Percentiles rank a stretch among this genome's conserved stretches.
Conservation (phyloP, 1,284 basidiomycete species). For the Trametes hirsuta region DNA sequence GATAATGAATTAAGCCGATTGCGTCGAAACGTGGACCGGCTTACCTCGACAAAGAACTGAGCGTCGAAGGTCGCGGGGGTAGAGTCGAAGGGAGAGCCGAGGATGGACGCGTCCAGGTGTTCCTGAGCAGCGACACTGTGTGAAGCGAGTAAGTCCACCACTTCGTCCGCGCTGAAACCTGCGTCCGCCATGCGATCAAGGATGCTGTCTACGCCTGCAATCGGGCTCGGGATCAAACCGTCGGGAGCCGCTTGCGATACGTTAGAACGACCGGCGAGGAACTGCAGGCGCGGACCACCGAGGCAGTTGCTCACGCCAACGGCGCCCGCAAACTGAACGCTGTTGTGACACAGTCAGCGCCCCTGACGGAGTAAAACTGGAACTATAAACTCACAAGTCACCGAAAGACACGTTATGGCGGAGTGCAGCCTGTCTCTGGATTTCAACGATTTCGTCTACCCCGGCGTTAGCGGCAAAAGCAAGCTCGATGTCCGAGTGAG, state of each 20-base stretch:
- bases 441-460: conserved; percentile 34
- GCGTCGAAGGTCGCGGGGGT: conserved; percentile 22
- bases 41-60: conserved; percentile 39
- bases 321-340: conserved; percentile 36
- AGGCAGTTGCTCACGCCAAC: conserved; percentile 35
- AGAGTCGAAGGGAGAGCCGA: not conserved
- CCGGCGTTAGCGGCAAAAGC: conserved; percentile 32
- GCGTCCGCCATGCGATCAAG: conserved; percentile 32
- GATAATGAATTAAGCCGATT: not conserved
- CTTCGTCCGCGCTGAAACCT: conserved; percentile 32
- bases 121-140: conserved; percentile 34
- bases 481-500: conserved; percentile 31
- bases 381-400: conserved; percentile 27
- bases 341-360: not conserved
- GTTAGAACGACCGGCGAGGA: conserved; percentile 31
- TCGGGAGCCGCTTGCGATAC: conserved; percentile 32
- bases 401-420: conserved; percentile 34
- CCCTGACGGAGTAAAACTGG: no score
- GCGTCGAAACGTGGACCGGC: not conserved
- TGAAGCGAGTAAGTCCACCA: conserved; percentile 34
- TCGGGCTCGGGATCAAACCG: conserved; percentile 33
- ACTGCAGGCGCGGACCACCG: conserved; percentile 33
- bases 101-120: conserved; percentile 24
- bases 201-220: conserved; percentile 32
- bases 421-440: conserved; percentile 29